Evolutionary conservation across 2,329 filamentous ascomycete species (phyloP).

Genomic region (Zymoseptoria tritici): DNA sequence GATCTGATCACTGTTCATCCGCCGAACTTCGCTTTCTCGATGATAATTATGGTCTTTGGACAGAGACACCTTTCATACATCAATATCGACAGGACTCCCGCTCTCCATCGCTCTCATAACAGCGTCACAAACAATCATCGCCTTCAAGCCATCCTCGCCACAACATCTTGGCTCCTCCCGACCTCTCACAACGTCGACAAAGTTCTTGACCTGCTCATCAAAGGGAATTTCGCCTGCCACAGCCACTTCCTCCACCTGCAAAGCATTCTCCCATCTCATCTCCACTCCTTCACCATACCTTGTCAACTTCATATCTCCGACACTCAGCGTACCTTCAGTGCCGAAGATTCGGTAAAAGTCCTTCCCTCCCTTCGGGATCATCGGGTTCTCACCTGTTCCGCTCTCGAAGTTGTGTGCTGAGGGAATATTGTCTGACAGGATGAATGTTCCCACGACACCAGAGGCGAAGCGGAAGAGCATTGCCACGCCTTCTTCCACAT

Average conservation of each 20-base stretch:
- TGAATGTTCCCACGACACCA: constrained; percentile 50
- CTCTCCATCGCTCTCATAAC: constrained; percentile 40
- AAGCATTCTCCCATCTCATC: constrained; percentile 38
- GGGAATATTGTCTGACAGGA: constrained; percentile 47
- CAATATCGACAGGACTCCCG: constrained; percentile 19
- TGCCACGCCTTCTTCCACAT: constrained; percentile 51
- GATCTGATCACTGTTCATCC: too few species aligned
- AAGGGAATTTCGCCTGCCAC: constrained; percentile 40
- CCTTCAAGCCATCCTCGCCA: constrained; percentile 43
- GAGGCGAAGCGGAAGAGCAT: constrained; percentile 47
- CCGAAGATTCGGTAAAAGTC: constrained; percentile 52
- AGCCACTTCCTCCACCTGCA: constrained; percentile 30
- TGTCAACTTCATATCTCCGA: constrained; percentile 47
- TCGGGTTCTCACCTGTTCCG: constrained; percentile 53
- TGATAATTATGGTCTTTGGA: neutral
- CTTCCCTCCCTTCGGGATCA: constrained; percentile 37
- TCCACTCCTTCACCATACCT: constrained; percentile 33
- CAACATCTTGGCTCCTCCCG: constrained; percentile 41
- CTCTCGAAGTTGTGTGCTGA: constrained; percentile 50
- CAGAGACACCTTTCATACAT: neutral
- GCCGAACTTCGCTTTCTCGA: too few species aligned
- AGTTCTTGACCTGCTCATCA: constrained; percentile 46
- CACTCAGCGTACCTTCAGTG: constrained; percentile 44
- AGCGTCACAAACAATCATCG: constrained; percentile 47
- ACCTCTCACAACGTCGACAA: constrained; percentile 43